phyloP scores from a whole-genome alignment of 2,329 filamentous ascomycete genomes.

The Beauveria asiatica region DNA sequence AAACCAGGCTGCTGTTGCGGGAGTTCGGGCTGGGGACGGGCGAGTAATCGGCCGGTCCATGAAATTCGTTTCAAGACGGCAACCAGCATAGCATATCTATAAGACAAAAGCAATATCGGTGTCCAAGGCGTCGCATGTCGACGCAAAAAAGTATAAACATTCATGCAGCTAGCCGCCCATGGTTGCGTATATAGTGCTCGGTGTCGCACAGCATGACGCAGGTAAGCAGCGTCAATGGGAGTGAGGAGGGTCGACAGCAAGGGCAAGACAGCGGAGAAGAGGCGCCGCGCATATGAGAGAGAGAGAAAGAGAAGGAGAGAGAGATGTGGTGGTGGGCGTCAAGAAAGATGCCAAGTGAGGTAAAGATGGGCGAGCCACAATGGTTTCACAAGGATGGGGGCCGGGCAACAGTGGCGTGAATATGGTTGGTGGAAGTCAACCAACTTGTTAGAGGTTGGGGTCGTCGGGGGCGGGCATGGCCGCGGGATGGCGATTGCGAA shows the following conservation, averaged over 20 bases:
- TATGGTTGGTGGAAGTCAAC: background rate
- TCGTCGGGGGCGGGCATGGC: background rate
- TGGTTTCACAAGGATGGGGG: conserved; percentile 4
- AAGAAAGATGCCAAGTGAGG: background rate
- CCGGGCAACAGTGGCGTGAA: background rate
- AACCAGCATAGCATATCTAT: background rate
- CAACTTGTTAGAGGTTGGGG: background rate
- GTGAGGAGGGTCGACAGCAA: background rate
- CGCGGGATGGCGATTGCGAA: background rate
- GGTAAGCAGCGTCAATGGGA: too few species aligned
- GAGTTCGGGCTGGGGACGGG: background rate
- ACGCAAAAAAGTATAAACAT: background rate
- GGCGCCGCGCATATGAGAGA: background rate
- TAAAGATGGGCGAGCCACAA: background rate
- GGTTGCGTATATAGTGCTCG: background rate
- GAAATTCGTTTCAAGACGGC: background rate
- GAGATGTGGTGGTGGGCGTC: background rate
- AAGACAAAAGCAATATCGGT: background rate
- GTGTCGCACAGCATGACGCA: background rate
- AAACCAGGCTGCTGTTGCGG: background rate
- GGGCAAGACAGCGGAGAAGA: background rate
- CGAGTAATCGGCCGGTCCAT: background rate
- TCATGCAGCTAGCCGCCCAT: conserved; percentile 1
- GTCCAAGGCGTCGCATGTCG: background rate
- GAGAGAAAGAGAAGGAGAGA: background rate